A percentile compares a stretch with the other conserved stretches of the same genome.
Conservation (phyloP, 768 basidiomycete species). For the Termitomyces sp. region DNA sequence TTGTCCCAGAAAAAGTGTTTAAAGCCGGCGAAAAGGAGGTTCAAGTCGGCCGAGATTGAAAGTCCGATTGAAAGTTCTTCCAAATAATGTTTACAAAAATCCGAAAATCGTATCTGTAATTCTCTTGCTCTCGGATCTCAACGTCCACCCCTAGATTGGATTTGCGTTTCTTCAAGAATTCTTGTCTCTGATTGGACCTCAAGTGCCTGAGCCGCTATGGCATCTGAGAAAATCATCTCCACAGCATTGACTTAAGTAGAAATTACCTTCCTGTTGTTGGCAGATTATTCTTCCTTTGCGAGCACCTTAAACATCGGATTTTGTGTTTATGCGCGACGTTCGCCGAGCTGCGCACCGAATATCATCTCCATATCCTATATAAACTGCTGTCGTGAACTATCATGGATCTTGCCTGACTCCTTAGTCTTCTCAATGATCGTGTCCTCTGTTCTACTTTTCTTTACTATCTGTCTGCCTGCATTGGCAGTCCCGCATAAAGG, state of each 20-base stretch:
- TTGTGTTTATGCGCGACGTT: too few species aligned
- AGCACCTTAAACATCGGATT: too few species aligned
- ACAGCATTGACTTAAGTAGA: neutral
- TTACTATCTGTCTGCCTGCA: slow-evolving; percentile 1
- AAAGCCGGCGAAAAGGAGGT: too few species aligned
- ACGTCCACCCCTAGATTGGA: too few species aligned
- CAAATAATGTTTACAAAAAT: too few species aligned
- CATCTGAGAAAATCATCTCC: neutral
- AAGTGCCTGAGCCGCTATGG: too few species aligned
- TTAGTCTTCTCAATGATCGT: neutral
- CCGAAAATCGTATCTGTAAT: too few species aligned
- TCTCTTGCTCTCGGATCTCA: too few species aligned
- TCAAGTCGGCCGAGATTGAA: too few species aligned
- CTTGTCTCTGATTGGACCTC: neutral
- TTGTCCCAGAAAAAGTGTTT: too few species aligned
- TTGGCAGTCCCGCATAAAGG: slow-evolving; percentile 4
- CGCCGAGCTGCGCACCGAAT: neutral
- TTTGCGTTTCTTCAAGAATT: neutral
- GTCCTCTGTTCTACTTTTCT: neutral
- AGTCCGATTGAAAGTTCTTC: too few species aligned
- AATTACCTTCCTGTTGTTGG: neutral
- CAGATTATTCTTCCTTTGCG: neutral
- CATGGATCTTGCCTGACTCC: neutral
- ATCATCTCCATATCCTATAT: neutral
- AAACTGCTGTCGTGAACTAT: neutral